Percentiles rank a stretch among this genome's conserved stretches.
Conservation (phyloP, 495 filamentous ascomycete species). For the Zalerion maritima region DNA sequence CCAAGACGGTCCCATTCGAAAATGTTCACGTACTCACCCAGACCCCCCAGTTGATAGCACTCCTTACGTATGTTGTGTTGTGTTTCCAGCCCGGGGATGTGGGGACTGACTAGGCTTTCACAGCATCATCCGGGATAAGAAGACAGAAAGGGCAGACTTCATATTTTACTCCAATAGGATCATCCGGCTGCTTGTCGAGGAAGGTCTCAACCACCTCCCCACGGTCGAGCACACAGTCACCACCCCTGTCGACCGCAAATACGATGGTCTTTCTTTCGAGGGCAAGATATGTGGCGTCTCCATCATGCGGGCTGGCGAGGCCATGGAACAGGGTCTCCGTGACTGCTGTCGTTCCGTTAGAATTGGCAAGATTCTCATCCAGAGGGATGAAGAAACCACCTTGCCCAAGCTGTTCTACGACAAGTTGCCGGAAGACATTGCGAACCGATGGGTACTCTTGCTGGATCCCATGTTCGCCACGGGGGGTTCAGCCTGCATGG, state of each 20-base stretch:
- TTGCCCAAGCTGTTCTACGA: conserved; percentile 91
- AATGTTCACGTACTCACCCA: conserved; percentile 86
- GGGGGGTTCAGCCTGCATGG: conserved; percentile 91
- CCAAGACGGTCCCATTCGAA: conserved; percentile 61
- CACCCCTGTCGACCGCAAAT: conserved; percentile 79
- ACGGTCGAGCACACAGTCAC: conserved; percentile 76
- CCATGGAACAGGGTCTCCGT: conserved; percentile 92
- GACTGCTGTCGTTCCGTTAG: conserved; percentile 94
- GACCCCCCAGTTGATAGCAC: conserved; percentile 90
- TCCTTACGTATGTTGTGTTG: conserved; percentile 69
- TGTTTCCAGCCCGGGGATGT: conserved; percentile 5
- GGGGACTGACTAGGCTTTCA: conserved; percentile 7
- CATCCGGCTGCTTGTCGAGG: conserved; percentile 93
- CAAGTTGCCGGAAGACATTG: conserved; percentile 88
- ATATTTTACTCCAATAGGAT: conserved; percentile 99
- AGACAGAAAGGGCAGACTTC: conserved; percentile 83
- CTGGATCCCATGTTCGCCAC: conserved; percentile 98
- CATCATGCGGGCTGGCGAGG: conserved; percentile 95
- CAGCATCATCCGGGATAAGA: conserved; percentile 89
- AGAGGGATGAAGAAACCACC: conserved; percentile 88
- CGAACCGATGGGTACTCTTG: conserved; percentile 83
- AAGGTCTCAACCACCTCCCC: conserved; percentile 92
- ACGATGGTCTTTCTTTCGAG: conserved; percentile 85
- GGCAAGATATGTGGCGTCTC: conserved; percentile 97
- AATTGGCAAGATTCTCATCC: conserved; percentile 96